Percentiles rank a stretch among this genome's conserved stretches.
Conservation (phyloP, 2,329 filamentous ascomycete genomes). For the Whalleya microplaca region DNA sequence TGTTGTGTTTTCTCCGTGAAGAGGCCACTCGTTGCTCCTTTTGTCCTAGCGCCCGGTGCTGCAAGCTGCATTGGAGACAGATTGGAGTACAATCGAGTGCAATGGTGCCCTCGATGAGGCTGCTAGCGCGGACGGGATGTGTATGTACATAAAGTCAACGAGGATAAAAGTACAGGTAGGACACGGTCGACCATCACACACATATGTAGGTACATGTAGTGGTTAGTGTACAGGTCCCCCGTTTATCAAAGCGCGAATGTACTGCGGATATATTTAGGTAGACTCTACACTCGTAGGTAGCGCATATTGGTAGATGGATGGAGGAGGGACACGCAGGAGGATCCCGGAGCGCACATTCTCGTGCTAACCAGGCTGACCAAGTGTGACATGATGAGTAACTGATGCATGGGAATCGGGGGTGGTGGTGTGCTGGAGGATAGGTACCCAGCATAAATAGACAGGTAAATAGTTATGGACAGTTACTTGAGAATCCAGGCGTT, state of each 20-base stretch:
- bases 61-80: constrained; percentile 27
- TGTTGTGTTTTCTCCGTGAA: constrained; percentile 36
- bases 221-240: too few relatives aligned
- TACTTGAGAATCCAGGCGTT: neutral
- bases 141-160: constrained; percentile 6
- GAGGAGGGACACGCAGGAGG: constrained; percentile 7
- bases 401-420: neutral
- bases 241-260: neutral
- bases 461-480: neutral
- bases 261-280: neutral
- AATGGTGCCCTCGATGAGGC: constrained; percentile 32
- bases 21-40: constrained; percentile 34
- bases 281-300: neutral
- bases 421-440: neutral
- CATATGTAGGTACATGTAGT: neutral
- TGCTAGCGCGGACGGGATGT: constrained; percentile 35
- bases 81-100: constrained; percentile 30
- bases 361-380: constrained; percentile 27
- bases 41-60: constrained; percentile 33
- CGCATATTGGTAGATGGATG: neutral
- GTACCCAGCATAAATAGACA: neutral
- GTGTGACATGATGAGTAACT: constrained; percentile 23
- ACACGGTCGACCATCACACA: neutral
- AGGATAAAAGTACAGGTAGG: neutral
- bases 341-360: constrained; percentile 22